Evolutionary conservation across 2,329 filamentous ascomycete genomes (phyloP).

Genomic region (Coniochaeta hoffmannii): DNA sequence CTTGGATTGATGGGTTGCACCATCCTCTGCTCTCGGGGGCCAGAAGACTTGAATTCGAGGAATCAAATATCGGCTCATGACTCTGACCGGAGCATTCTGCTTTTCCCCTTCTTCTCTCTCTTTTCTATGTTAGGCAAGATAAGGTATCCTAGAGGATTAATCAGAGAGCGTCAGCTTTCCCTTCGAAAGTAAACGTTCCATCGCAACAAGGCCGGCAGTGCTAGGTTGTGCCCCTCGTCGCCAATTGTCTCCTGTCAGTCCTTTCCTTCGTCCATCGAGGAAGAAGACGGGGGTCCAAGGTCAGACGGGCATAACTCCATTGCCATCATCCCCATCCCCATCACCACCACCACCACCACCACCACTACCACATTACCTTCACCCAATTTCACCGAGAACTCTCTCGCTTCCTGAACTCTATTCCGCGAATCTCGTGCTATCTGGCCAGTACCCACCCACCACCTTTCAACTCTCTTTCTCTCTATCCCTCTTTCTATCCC

Average conservation of each 20-base stretch:
- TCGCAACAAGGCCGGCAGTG: not conserved
- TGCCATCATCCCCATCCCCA: too few relatives aligned
- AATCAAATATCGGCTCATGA: constrained; percentile 3
- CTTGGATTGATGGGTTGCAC: not conserved
- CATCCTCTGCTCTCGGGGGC: not conserved
- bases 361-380: constrained; percentile 8
- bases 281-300: not conserved
- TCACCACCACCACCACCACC: not conserved
- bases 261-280: not conserved
- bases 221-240: not conserved
- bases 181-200: not conserved
- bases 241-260: not conserved
- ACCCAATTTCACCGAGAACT: constrained; percentile 6
- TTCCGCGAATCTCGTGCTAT: too few relatives aligned
- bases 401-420: too few relatives aligned
- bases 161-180: not conserved
- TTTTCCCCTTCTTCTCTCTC: not conserved
- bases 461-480: too few relatives aligned
- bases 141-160: not conserved
- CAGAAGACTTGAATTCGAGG: not conserved
- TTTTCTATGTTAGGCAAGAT: not conserved
- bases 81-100: not conserved
- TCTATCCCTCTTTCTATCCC: too few relatives aligned
- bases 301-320: not conserved
- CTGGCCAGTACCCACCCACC: too few relatives aligned